A percentile compares a stretch with the other conserved stretches of the same genome.
Conservation (phyloP, 140 eudicot species). For the Senecio squalidus region DNA sequence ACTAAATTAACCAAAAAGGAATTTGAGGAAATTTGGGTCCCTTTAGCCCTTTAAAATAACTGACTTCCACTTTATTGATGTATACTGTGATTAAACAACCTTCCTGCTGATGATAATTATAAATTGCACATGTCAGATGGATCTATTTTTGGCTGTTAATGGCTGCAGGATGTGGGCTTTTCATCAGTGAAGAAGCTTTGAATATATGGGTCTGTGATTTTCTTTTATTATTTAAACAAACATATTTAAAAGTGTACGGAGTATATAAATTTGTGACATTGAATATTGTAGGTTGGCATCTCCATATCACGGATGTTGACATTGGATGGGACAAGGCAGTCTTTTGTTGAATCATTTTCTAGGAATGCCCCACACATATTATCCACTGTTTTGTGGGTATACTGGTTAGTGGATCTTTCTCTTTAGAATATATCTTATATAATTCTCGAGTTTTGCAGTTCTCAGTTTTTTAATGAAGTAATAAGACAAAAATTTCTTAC, state of each 20-base stretch:
- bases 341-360: slow-evolving; percentile 67
- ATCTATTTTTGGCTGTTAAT: slow-evolving; percentile 91
- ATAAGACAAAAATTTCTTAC: neutral
- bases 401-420: slow-evolving; percentile 89
- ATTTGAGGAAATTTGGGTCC: too few species aligned
- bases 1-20: too few species aligned
- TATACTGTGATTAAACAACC: neutral
- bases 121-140: slow-evolving; percentile 46
- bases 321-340: slow-evolving; percentile 83
- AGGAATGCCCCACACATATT: slow-evolving; percentile 71
- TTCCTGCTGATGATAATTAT: slow-evolving; percentile 4
- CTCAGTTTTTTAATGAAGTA: neutral
- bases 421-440: too few species aligned
- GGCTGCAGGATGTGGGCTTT: slow-evolving; percentile 97
- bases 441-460: neutral
- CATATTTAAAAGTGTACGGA: neutral
- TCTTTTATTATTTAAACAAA: neutral
- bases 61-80: neutral
- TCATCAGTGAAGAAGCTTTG: slow-evolving; percentile 96
- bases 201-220: slow-evolving; percentile 82
- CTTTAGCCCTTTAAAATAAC: neutral
- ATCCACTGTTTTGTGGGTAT: slow-evolving; percentile 85
- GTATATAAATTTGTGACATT: neutral
- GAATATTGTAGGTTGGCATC: slow-evolving; percentile 68
- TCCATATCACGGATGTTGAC: slow-evolving; percentile 59